Evolutionary conservation across 352 stramenopile genomes (phyloP).

Genomic region (Phytophthora gonapodyides): DNA sequence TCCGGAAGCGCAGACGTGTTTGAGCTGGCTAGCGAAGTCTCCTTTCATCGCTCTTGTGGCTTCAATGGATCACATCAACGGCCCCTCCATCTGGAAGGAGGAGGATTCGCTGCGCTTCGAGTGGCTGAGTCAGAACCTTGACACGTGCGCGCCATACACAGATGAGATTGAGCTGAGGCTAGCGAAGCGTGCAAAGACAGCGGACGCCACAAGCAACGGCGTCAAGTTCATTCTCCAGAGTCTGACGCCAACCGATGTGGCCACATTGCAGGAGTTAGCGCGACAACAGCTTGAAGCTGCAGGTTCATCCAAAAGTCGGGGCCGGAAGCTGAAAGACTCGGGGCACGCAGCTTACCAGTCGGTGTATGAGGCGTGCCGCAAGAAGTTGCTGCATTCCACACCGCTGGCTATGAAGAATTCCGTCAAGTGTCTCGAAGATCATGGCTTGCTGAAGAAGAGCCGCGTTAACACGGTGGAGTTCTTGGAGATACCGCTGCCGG

Average conservation of each 20-base stretch:
- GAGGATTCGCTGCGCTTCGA: conserved; percentile 54
- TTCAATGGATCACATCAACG: conserved; percentile 65
- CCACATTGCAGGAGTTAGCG: conserved; percentile 49
- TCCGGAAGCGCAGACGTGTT: conserved; percentile 50
- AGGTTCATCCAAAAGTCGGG: conserved; percentile 3
- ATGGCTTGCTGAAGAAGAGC: conserved; percentile 50
- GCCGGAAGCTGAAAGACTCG: conserved; percentile 15
- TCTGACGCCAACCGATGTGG: conserved; percentile 62
- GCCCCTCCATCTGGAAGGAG: conserved; percentile 57
- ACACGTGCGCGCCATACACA: conserved; percentile 53
- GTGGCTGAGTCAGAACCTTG: conserved; percentile 51
- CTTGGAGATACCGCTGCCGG: conserved; percentile 51
- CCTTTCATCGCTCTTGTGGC: conserved; percentile 51
- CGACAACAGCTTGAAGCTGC: conserved; percentile 41
- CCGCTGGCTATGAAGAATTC: conserved; percentile 68
- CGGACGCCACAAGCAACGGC: conserved; percentile 41
- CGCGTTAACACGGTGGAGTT: conserved; percentile 49
- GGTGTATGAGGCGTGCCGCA: conserved; percentile 55
- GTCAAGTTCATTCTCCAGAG: conserved; percentile 72
- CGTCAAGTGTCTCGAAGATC: conserved; percentile 62
- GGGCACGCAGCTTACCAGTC: conserved; percentile 47
- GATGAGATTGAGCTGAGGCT: conserved; percentile 49
- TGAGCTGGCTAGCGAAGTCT: conserved; percentile 53
- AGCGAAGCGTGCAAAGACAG: conserved; percentile 31
- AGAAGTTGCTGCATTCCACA: conserved; percentile 55